These are phyloP conservation scores for Lachnum nothofagi DNA, from an alignment of 2,329 filamentous ascomycete species.

Conservation along the genomic window DNA sequence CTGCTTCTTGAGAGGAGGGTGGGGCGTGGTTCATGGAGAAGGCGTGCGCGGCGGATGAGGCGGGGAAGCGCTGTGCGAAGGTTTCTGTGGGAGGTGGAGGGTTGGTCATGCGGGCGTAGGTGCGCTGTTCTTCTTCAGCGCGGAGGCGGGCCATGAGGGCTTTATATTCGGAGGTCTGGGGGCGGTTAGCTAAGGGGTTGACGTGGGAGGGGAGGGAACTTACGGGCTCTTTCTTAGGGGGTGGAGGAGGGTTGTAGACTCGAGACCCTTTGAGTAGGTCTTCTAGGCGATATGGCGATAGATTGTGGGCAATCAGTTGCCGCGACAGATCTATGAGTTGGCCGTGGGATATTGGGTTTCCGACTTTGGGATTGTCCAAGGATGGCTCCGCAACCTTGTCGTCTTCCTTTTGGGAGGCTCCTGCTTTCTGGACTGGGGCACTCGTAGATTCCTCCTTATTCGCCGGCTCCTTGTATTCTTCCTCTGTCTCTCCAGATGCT, in stretches of 20 bases:
- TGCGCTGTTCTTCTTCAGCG: conserved; percentile 72
- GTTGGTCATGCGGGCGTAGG: conserved; percentile 76
- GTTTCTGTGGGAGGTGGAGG: conserved; percentile 51
- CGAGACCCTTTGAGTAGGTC: conserved; percentile 64
- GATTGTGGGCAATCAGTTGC: conserved; percentile 38
- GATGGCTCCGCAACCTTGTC: no score
- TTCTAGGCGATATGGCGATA: conserved; percentile 53
- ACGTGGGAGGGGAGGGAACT: conserved; percentile 28
- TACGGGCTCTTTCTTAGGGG: conserved; percentile 73
- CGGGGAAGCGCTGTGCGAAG: conserved; percentile 55
- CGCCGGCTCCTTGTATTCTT: neutral
- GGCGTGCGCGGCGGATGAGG: conserved; percentile 45
- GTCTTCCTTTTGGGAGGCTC: no score
- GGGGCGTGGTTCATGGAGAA: conserved; percentile 49
- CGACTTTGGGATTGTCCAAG: conserved; percentile 42
- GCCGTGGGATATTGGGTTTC: conserved; percentile 65
- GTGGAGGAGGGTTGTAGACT: conserved; percentile 74
- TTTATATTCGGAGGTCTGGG: conserved; percentile 73
- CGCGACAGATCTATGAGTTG: conserved; percentile 62
- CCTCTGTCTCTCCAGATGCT: no score
- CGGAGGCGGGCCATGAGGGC: conserved; percentile 82
- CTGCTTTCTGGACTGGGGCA: no score
- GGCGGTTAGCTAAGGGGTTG: no score
- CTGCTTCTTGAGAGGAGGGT: conserved; percentile 44
- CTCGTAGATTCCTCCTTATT: neutral